Evolutionary conservation across 2,329 filamentous ascomycete genomes (phyloP), one percentile per base, ranked within the genome.

Genomic region (Alternaria novae-zelandiae): DNA sequence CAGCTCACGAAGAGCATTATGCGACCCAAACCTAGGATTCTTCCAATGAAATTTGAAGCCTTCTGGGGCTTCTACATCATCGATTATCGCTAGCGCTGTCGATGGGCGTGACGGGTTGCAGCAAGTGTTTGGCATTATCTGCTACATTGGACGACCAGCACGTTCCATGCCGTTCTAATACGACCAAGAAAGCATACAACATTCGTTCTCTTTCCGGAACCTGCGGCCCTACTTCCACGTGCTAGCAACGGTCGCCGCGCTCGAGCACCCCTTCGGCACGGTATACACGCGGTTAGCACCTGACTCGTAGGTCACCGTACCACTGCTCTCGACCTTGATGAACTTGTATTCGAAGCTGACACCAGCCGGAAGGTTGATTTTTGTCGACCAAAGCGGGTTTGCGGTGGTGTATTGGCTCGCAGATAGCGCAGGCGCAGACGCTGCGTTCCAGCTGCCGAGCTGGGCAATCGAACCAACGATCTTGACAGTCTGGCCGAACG

Each of bases 401-500:
- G 79, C 69, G 1, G 67, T 47, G 0, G 83, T 83, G 70, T 86
- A 86, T 41, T 77, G 74, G 6, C 75, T 73, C 0, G 83, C 80
- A 36, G 77, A 76, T 25, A 86, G 72, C 6, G 80, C 78, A 66
- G 79, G 76, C 6, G 80, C 80, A 51, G 73, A 72, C 5, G 72
- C 74, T 4, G 82, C 66, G 26, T 83, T 74, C 83, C 84, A 86
- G 21, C 64, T 72, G 2, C 84, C 84, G 1, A 86, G 72, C 47
- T 82, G 80, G 0, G 78, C 59, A 4, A 80, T 78, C 50, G 80
- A 82, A 26, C 84, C 84, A 0, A 77, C 74, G 5, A 86, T 70
- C 57, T 83, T 83, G 23, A 86, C 65, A 26, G 83, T 85, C 73
- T 86, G 83, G 9, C 84, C 84, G 56, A 77, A 82, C 54, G 82